phyloP scores from a whole-genome alignment of 2,329 filamentous ascomycete genomes.

The Fusarium sp. region DNA sequence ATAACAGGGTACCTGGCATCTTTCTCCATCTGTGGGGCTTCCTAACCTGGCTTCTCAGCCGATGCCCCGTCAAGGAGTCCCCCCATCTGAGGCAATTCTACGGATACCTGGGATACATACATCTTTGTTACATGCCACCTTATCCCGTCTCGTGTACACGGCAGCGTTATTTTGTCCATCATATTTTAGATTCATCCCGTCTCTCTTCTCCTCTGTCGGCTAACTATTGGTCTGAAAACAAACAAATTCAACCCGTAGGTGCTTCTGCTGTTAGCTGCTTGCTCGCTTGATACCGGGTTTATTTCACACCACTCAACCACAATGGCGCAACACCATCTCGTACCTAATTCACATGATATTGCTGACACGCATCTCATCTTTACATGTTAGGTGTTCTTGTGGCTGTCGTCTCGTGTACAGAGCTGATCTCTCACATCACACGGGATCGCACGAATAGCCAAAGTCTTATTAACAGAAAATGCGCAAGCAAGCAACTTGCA shows the following conservation, averaged over 20 bases:
- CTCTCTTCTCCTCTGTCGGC: neutral
- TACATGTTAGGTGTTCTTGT: neutral
- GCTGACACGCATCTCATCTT: conserved; percentile 33
- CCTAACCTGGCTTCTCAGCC: conserved; percentile 39
- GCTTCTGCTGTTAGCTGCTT: neutral
- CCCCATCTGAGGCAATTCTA: conserved; percentile 42
- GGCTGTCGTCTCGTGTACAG: conserved; percentile 1
- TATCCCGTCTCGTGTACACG: neutral
- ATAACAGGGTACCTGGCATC: conserved; percentile 36
- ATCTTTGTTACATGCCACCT: conserved; percentile 23
- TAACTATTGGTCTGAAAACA: neutral
- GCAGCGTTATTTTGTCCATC: conserved; percentile 12
- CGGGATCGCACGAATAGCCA: conserved; percentile 1
- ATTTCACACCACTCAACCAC: conserved; percentile 25
- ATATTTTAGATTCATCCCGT: conserved; percentile 12
- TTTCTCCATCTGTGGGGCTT: conserved; percentile 32
- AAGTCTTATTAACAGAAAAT: neutral
- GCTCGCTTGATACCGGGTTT: neutral
- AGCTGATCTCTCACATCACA: conserved; percentile 26
- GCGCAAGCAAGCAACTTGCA: neutral
- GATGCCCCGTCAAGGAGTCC: conserved; percentile 31
- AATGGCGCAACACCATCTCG: conserved; percentile 31
- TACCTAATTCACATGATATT: conserved; percentile 36
- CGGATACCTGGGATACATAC: too few species aligned
- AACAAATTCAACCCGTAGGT: neutral